Percentiles rank a stretch among this genome's conserved stretches.
Evolutionary conservation across 2,329 filamentous ascomycete genomes (phyloP).

Genomic region (Pseudogymnoascus sp.): DNA sequence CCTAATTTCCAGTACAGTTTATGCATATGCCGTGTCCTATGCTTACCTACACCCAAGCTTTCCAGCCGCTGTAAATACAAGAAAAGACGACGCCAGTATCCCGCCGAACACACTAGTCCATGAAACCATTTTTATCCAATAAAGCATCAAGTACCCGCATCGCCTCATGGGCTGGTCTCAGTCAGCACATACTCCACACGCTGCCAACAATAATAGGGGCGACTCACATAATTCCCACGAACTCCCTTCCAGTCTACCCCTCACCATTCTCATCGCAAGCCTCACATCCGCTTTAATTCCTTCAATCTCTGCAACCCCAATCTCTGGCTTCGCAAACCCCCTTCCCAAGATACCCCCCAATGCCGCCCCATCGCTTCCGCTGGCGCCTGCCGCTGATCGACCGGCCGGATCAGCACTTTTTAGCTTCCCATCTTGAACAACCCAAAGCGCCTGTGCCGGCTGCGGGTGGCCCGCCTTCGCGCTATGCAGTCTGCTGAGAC

Average conservation of each 20-base stretch:
- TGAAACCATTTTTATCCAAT: conserved; percentile 11
- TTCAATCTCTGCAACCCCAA: conserved; percentile 6
- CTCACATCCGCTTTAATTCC: background rate
- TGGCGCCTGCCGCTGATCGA: background rate
- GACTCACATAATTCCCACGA: conserved; percentile 10
- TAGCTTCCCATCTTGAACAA: conserved; percentile 4
- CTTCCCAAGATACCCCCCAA: background rate
- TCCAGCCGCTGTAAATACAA: background rate
- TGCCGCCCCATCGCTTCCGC: background rate
- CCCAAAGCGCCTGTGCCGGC: background rate
- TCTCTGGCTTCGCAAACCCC: conserved; percentile 1
- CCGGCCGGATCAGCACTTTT: background rate
- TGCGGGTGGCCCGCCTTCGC: background rate
- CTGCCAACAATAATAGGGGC: background rate
- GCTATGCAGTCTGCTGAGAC: conserved; percentile 1
- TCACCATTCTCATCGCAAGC: background rate
- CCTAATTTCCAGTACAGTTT: background rate
- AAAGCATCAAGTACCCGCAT: conserved; percentile 10
- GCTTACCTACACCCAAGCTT: background rate
- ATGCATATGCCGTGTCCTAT: background rate
- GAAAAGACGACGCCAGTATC: background rate
- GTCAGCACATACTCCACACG: background rate
- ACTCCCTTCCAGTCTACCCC: conserved; percentile 1
- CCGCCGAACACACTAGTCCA: background rate
- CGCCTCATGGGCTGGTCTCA: conserved; percentile 6